Conservation (phyloP, 805 yeast genomes). For the Ogataea haglerorum region DNA sequence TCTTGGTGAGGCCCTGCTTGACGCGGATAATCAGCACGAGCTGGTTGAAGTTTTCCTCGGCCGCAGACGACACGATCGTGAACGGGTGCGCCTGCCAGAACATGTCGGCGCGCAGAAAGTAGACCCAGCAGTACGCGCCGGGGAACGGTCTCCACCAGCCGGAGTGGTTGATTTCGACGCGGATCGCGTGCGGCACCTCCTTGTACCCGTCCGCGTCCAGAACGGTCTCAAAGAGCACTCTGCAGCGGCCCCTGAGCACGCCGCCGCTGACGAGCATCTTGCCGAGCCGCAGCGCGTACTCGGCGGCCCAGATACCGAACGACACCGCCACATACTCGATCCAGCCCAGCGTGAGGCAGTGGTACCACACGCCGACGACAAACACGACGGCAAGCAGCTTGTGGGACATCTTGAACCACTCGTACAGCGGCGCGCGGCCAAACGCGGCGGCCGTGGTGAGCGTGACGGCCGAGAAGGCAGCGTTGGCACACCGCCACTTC, state of each 20-base stretch:
- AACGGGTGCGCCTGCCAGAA: constrained; percentile 73
- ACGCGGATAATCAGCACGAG: constrained; percentile 44
- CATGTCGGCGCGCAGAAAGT: constrained; percentile 41
- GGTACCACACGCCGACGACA: constrained; percentile 44
- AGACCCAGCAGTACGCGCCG: constrained; percentile 62
- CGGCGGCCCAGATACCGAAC: constrained; percentile 68
- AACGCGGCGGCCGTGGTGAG: constrained; percentile 31
- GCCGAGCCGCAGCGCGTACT: constrained; percentile 53
- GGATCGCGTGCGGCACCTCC: constrained; percentile 38
- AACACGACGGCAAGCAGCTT: constrained; percentile 40
- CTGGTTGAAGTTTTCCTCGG: constrained; percentile 41
- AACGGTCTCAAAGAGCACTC: constrained; percentile 23
- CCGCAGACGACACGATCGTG: constrained; percentile 44
- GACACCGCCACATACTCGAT: constrained; percentile 50
- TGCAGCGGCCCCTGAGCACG: constrained; percentile 47
- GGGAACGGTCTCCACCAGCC: constrained; percentile 53
- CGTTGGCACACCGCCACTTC: constrained; percentile 45
- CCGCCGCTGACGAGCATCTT: constrained; percentile 61
- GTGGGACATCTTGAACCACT: constrained; percentile 44
- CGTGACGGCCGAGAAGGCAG: constrained; percentile 31
- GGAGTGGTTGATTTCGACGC: constrained; percentile 49
- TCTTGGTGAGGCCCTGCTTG: constrained; percentile 51
- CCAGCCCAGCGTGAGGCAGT: constrained; percentile 47
- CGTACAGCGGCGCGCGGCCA: constrained; percentile 39
- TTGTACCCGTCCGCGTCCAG: constrained; percentile 4